A percentile compares a stretch with the other conserved stretches of the same genome.
Conservation (phyloP, 2,329 filamentous ascomycete species). For the Sporothrix curviconia region DNA sequence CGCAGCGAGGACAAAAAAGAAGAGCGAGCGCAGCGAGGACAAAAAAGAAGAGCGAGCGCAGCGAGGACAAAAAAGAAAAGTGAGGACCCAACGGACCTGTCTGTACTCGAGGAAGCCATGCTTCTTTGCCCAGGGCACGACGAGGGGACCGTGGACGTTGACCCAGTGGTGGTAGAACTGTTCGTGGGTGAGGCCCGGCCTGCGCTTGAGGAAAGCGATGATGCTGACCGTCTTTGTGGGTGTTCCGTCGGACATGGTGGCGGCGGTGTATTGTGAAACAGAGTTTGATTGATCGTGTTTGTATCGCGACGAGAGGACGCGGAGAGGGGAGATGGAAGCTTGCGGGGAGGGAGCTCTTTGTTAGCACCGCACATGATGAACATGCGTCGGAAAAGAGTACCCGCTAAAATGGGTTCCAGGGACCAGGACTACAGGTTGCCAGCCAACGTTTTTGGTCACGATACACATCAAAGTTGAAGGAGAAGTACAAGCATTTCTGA, state of each 20-base stretch:
- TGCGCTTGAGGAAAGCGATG: conserved; percentile 14
- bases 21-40: neutral
- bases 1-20: no score
- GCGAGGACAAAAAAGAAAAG: neutral
- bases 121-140: conserved; percentile 29
- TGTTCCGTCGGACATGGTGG: neutral
- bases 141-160: conserved; percentile 27
- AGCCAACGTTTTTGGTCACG: no score
- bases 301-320: neutral
- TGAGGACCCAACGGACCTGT: conserved; percentile 20
- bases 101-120: conserved; percentile 29
- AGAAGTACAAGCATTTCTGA: no score
- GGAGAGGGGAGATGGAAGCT: neutral
- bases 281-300: neutral
- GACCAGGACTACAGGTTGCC: neutral
- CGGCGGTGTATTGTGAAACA: neutral
- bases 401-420: neutral
- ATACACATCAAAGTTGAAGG: no score
- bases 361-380: neutral
- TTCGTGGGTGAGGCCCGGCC: conserved; percentile 24
- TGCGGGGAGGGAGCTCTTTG: no score
- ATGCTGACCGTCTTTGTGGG: conserved; percentile 6
- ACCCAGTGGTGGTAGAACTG: conserved; percentile 32
- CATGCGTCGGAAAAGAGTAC: conserved; percentile 5
- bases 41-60: neutral